phyloP scores from a whole-genome alignment of 257 asterid species.

The Handroanthus guayacan region DNA sequence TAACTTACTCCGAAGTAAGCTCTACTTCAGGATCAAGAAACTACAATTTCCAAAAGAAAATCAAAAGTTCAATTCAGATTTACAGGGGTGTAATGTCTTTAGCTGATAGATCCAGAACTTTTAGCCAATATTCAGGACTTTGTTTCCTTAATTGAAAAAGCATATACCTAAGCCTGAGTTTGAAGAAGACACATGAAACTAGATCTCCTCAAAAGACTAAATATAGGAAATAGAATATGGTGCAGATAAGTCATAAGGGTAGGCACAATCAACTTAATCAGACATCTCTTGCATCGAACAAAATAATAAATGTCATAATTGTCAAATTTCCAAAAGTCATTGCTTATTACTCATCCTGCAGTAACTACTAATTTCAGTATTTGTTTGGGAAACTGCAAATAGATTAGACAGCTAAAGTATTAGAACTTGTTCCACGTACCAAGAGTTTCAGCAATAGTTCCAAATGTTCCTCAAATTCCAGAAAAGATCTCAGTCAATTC shows the following conservation, averaged over 20 bases:
- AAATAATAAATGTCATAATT: not conserved
- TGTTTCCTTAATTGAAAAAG: constrained; percentile 13
- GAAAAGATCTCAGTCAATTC: constrained; percentile 9
- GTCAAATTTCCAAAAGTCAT: constrained; percentile 13
- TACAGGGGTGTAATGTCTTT: not conserved
- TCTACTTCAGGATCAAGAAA: not conserved
- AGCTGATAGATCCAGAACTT: not conserved
- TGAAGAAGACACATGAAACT: not conserved
- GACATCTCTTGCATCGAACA: not conserved
- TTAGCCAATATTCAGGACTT: constrained; percentile 2
- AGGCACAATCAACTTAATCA: constrained; percentile 3
- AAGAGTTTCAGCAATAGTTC: constrained; percentile 1
- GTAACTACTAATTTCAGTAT: constrained; percentile 8
- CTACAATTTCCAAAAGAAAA: not conserved
- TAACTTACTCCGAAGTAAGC: not conserved
- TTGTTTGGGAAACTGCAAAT: not conserved
- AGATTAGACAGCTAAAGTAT: constrained; percentile 13
- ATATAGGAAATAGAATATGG: not conserved
- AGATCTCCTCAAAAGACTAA: constrained; percentile 1
- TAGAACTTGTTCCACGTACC: not conserved
- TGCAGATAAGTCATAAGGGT: not conserved
- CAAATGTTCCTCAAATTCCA: constrained; percentile 9
- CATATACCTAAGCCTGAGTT: not conserved
- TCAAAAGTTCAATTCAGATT: not conserved
- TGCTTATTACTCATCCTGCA: constrained; percentile 1